A percentile compares a stretch with the other conserved stretches of the same genome.
Conservation (phyloP, 352 stramenopile species). For the Globisporangium sylvaticum region DNA sequence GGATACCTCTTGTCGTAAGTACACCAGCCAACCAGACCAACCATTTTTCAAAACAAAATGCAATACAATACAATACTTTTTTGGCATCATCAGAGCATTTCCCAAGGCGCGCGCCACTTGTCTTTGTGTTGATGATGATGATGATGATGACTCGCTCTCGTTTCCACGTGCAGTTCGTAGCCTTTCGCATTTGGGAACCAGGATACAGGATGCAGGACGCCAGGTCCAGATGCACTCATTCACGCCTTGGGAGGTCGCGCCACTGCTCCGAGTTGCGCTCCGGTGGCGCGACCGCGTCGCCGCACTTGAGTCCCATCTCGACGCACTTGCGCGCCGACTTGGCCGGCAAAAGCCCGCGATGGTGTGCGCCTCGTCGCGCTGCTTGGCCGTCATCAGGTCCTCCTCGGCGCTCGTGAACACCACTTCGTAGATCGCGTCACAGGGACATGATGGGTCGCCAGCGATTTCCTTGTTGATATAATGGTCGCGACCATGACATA, state of each 20-base stretch:
- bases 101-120: neutral
- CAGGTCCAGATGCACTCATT: neutral
- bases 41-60: neutral
- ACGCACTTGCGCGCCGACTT: conserved; percentile 45
- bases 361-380: conserved; percentile 36
- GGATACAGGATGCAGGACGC: neutral
- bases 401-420: conserved; percentile 51
- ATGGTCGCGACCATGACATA: too few relatives aligned
- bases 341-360: conserved; percentile 29
- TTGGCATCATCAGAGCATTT: neutral
- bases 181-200: neutral
- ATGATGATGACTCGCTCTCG: neutral
- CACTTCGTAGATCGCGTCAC: conserved; percentile 23
- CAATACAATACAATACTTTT: neutral
- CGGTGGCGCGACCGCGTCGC: conserved; percentile 23
- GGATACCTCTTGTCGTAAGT: neutral
- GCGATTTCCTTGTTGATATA: too few relatives aligned
- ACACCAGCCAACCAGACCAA: neutral
- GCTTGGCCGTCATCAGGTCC: conserved; percentile 35
- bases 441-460: too few relatives aligned
- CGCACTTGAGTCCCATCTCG: conserved; percentile 50
- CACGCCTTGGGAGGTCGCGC: conserved; percentile 14
- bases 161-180: neutral
- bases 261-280: conserved; percentile 45
- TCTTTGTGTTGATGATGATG: neutral